Evolutionary conservation across 352 stramenopile genomes (phyloP).

Genomic region (Aphanomyces invadans): DNA sequence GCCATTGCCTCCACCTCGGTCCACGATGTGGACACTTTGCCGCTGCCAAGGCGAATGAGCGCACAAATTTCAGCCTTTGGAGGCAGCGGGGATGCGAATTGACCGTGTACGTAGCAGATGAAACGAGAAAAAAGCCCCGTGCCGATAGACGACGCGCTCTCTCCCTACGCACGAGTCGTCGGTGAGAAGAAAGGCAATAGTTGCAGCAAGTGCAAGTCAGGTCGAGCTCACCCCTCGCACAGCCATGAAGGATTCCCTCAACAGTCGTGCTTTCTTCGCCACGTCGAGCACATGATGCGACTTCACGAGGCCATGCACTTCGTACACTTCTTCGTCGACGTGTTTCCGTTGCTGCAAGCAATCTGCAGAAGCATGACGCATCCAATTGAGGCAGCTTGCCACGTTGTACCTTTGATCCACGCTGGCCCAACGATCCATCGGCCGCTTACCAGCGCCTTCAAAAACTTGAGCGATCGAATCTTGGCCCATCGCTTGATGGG

Average conservation of each 20-base stretch:
- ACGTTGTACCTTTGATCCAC: slow-evolving; percentile 47
- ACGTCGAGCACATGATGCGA: slow-evolving; percentile 41
- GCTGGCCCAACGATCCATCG: slow-evolving; percentile 80
- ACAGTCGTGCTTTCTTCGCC: slow-evolving; percentile 26
- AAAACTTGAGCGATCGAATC: slow-evolving; percentile 79
- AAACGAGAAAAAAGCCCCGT: slow-evolving; percentile 62
- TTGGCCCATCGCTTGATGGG: slow-evolving; percentile 57
- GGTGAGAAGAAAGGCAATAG: neutral
- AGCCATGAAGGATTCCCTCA: slow-evolving; percentile 29
- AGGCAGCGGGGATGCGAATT: slow-evolving; percentile 74
- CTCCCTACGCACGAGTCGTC: neutral
- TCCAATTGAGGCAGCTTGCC: neutral
- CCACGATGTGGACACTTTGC: slow-evolving; percentile 45
- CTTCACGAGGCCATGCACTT: slow-evolving; percentile 51
- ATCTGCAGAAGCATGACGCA: too few relatives aligned
- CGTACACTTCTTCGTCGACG: slow-evolving; percentile 28
- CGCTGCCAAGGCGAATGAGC: slow-evolving; percentile 57
- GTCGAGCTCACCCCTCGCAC: neutral
- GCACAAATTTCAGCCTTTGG: slow-evolving; percentile 52
- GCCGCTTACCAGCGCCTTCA: slow-evolving; percentile 68
- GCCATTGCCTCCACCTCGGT: slow-evolving; percentile 47
- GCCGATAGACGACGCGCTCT: slow-evolving; percentile 30
- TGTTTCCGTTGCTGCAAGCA: slow-evolving; percentile 27
- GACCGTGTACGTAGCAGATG: slow-evolving; percentile 64
- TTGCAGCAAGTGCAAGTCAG: too few relatives aligned